Evolutionary conservation across 768 basidiomycete genomes (phyloP).

Genomic region (Amanita exitialis): DNA sequence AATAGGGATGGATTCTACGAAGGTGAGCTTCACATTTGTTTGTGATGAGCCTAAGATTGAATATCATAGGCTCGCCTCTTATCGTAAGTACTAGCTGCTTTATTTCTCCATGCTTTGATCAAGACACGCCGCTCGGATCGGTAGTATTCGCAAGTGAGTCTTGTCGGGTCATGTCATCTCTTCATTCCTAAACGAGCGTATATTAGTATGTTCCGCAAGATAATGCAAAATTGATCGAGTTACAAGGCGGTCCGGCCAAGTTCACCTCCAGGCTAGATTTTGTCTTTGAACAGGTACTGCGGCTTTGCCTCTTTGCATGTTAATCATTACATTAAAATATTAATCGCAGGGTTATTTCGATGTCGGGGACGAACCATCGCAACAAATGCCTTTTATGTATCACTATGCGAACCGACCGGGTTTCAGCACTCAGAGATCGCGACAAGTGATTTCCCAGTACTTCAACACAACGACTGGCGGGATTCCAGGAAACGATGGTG

Average conservation of each 20-base stretch:
- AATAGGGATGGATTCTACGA: slow-evolving; percentile 59
- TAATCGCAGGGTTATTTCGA: slow-evolving; percentile 44
- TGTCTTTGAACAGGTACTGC: slow-evolving; percentile 40
- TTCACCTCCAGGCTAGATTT: slow-evolving; percentile 49
- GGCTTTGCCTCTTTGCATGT: background rate
- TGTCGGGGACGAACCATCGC: slow-evolving; percentile 53
- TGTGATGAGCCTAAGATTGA: background rate
- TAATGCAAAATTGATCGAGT: slow-evolving; percentile 46
- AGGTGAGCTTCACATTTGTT: slow-evolving; percentile 14
- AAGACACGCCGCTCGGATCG: background rate
- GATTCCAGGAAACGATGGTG: slow-evolving; percentile 59
- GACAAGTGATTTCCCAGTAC: slow-evolving; percentile 43
- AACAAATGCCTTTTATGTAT: slow-evolving; percentile 64
- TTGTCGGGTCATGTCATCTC: background rate
- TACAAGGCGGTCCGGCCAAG: slow-evolving; percentile 46
- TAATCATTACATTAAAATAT: background rate
- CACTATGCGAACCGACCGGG: slow-evolving; percentile 57
- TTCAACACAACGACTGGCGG: slow-evolving; percentile 49
- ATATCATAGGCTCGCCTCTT: slow-evolving; percentile 35
- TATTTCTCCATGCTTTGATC: background rate
- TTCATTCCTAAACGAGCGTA: background rate
- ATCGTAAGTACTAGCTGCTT: slow-evolving; percentile 27
- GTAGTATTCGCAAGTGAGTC: slow-evolving; percentile 47
- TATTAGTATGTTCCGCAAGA: slow-evolving; percentile 55
- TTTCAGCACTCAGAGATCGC: slow-evolving; percentile 43